These are phyloP conservation scores for Euphorbia corollata DNA, from an alignment of 441 rosid species.

Conservation along the genomic window DNA sequence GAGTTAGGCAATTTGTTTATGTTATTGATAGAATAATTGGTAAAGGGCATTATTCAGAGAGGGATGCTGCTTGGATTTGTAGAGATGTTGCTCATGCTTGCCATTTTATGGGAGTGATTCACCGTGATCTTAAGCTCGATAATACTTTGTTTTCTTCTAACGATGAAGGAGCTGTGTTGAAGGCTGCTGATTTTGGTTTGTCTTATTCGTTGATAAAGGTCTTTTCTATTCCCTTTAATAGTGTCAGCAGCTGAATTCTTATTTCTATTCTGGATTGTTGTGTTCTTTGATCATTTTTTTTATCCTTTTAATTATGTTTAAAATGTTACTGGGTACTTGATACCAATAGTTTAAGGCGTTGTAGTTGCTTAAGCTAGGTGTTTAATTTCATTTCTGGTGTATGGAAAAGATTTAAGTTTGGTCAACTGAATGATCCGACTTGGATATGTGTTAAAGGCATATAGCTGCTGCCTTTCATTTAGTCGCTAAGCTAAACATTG, in stretches of 20 bases:
- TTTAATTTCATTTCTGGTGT: background rate
- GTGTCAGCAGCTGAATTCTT: background rate
- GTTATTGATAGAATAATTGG: slow-evolving; percentile 75
- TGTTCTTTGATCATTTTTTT: too few species aligned
- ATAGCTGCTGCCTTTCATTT: too few species aligned
- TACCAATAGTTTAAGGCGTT: background rate
- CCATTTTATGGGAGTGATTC: slow-evolving; percentile 91
- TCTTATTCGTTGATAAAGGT: slow-evolving; percentile 92
- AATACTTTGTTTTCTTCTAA: slow-evolving; percentile 73
- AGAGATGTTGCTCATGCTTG: slow-evolving; percentile 78
- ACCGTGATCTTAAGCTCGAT: slow-evolving; percentile 92
- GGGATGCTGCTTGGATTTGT: slow-evolving; percentile 70
- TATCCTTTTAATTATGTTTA: background rate
- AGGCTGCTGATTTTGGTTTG: slow-evolving; percentile 87
- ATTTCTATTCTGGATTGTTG: too few species aligned
- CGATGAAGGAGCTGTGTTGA: slow-evolving; percentile 59
- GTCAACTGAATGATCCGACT: too few species aligned
- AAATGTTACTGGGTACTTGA: background rate
- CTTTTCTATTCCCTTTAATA: slow-evolving; percentile 2
- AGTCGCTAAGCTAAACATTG: too few species aligned
- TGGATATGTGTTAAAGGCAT: too few species aligned
- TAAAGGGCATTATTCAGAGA: slow-evolving; percentile 76
- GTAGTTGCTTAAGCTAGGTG: background rate
- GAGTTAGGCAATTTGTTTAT: slow-evolving; percentile 78
- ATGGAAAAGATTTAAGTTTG: background rate